These are phyloP conservation scores for Lachnellula willkommii DNA, from an alignment of 2,329 filamentous ascomycete species.

Conservation along the genomic window DNA sequence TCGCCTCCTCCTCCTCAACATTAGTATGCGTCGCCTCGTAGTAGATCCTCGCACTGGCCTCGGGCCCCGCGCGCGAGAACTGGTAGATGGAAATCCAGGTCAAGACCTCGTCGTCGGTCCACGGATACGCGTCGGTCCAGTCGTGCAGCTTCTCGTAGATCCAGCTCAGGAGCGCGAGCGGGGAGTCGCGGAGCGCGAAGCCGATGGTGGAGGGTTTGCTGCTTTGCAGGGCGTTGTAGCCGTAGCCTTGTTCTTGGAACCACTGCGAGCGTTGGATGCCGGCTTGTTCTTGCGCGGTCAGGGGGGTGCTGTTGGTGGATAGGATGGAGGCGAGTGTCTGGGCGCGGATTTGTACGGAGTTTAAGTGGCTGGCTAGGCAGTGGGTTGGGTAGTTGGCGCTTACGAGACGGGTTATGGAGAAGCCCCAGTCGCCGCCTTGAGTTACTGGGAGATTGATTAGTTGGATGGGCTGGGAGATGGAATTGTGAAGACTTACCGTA, in stretches of 20 bases:
- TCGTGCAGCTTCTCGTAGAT: conserved; percentile 75
- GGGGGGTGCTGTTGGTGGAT: conserved; percentile 7
- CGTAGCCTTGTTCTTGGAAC: conserved; percentile 17
- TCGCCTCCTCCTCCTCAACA: neutral
- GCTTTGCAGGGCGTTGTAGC: conserved; percentile 37
- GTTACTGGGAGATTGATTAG: conserved; percentile 30
- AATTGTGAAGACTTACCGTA: conserved; percentile 36
- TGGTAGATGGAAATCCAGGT: conserved; percentile 72
- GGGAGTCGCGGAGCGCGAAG: conserved; percentile 63
- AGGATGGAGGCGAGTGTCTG: neutral
- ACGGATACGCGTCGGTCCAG: conserved; percentile 68
- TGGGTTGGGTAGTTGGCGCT: conserved; percentile 52
- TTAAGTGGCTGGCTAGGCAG: conserved; percentile 46
- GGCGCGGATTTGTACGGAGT: conserved; percentile 5
- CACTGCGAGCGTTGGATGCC: conserved; percentile 15
- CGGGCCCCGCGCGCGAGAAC: conserved; percentile 64
- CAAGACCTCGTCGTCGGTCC: conserved; percentile 71
- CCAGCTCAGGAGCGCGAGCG: conserved; percentile 68
- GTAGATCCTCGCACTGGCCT: conserved; percentile 64
- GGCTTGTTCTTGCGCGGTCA: conserved; percentile 4
- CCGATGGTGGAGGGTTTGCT: conserved; percentile 69
- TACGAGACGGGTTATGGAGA: conserved; percentile 57
- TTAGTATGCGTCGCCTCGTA: conserved; percentile 54
- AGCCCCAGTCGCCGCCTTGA: conserved; percentile 71
- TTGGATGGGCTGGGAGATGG: conserved; percentile 37